A percentile compares a stretch with the other conserved stretches of the same genome.
Evolutionary conservation across 352 stramenopile genomes (phyloP).

Genomic region (Phytophthora aleatoria): DNA sequence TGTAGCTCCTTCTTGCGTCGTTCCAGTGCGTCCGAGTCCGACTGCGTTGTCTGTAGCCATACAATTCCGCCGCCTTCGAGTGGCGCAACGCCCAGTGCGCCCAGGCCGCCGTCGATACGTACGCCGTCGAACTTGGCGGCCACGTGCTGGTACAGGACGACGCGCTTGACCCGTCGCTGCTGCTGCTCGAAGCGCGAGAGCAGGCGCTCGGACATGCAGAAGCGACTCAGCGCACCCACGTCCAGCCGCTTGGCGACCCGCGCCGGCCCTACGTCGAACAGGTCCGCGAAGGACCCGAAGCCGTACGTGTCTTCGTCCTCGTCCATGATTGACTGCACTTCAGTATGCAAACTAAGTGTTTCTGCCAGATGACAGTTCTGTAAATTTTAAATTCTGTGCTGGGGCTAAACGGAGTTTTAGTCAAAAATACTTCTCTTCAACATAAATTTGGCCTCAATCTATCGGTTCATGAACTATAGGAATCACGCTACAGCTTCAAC

Average conservation of each 20-base stretch:
- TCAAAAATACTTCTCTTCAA: conserved; percentile 12
- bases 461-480: background rate
- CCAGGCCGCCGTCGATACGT: conserved; percentile 55
- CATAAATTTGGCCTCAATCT: background rate
- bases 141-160: conserved; percentile 50
- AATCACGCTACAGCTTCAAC: too few species aligned
- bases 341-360: conserved; percentile 1
- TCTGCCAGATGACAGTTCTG: background rate
- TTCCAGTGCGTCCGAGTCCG: conserved; percentile 60
- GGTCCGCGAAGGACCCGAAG: conserved; percentile 69
- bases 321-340: conserved; percentile 33
- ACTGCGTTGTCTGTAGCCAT: conserved; percentile 55
- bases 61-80: conserved; percentile 43
- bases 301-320: conserved; percentile 73
- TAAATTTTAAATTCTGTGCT: background rate
- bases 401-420: background rate
- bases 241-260: conserved; percentile 36
- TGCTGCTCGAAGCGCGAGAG: conserved; percentile 48
- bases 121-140: conserved; percentile 57
- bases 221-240: conserved; percentile 39
- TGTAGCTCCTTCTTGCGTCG: conserved; percentile 59
- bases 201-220: conserved; percentile 55
- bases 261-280: conserved; percentile 37
- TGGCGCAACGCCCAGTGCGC: conserved; percentile 32
- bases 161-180: conserved; percentile 5